These are phyloP conservation scores for Scedosporium apiospermum DNA, from an alignment of 2,329 filamentous ascomycete genomes.

Conservation along the genomic window DNA sequence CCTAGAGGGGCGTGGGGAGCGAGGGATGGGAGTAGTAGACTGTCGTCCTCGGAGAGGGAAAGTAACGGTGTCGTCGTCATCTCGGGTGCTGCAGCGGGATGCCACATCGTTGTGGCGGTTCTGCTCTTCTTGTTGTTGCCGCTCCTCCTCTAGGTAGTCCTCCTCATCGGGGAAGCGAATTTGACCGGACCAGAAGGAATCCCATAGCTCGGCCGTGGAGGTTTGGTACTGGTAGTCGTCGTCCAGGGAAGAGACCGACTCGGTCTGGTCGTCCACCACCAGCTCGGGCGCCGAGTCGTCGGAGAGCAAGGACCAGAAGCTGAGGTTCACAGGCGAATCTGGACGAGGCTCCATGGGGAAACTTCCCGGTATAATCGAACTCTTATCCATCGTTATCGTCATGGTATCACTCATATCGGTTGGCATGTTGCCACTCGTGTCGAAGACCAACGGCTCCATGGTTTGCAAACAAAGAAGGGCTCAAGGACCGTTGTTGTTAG, in stretches of 20 bases:
- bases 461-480: background rate
- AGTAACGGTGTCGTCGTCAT: background rate
- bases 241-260: slow-evolving; percentile 9
- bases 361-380: background rate
- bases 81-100: background rate
- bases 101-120: background rate
- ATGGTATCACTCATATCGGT: background rate
- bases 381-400: background rate
- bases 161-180: background rate
- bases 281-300: slow-evolving; percentile 6
- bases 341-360: background rate
- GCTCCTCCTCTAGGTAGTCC: background rate
- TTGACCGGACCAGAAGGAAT: slow-evolving; percentile 34
- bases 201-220: slow-evolving; percentile 37
- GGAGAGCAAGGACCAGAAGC: slow-evolving; percentile 1
- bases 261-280: slow-evolving; percentile 4
- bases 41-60: background rate
- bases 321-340: background rate
- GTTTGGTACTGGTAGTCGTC: slow-evolving; percentile 40
- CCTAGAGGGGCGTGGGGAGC: background rate
- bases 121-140: background rate
- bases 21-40: background rate
- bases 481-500: background rate
- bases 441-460: background rate
- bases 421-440: background rate